These are phyloP conservation scores for Diaporthe helianthi DNA, from an alignment of 2,329 filamentous ascomycete species.

Conservation along the genomic window DNA sequence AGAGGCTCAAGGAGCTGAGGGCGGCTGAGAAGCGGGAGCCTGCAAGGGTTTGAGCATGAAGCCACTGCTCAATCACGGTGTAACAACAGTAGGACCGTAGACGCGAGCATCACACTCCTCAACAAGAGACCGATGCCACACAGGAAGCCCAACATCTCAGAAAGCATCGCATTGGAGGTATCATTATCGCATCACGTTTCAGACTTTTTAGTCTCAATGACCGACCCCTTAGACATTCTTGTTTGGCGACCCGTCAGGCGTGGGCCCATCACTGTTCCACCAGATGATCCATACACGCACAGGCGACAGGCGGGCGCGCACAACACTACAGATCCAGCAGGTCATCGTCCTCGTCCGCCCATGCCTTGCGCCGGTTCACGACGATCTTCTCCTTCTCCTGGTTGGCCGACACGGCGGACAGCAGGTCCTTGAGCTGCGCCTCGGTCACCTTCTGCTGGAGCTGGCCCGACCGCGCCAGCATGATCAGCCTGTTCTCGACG, in stretches of 20 bases:
- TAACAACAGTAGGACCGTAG: slow-evolving; percentile 21
- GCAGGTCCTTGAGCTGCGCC: slow-evolving; percentile 88
- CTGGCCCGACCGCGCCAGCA: slow-evolving; percentile 87
- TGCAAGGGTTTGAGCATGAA: neutral
- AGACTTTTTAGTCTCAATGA: slow-evolving; percentile 7
- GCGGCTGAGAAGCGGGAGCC: neutral
- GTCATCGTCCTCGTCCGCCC: slow-evolving; percentile 86
- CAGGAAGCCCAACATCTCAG: neutral
- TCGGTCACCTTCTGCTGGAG: slow-evolving; percentile 88
- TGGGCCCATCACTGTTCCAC: too few species aligned
- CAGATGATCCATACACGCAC: too few species aligned
- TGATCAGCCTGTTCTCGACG: slow-evolving; percentile 91
- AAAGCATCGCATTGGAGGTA: slow-evolving; percentile 34
- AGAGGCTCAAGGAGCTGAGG: slow-evolving; percentile 61
- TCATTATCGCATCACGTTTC: slow-evolving; percentile 31
- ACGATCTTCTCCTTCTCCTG: slow-evolving; percentile 84
- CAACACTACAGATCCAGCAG: slow-evolving; percentile 65
- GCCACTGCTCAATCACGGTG: neutral
- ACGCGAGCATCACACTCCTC: neutral
- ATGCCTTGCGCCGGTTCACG: slow-evolving; percentile 80
- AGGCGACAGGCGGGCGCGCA: too few species aligned
- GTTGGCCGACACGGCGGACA: slow-evolving; percentile 83
- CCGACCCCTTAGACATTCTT: neutral
- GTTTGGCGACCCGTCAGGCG: neutral
- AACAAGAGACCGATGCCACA: neutral